A percentile compares a stretch with the other conserved stretches of the same genome.
These are phyloP conservation scores for Pichia sp. DNA, from an alignment of 1,139 yeast genomes.

Conservation along the genomic window DNA sequence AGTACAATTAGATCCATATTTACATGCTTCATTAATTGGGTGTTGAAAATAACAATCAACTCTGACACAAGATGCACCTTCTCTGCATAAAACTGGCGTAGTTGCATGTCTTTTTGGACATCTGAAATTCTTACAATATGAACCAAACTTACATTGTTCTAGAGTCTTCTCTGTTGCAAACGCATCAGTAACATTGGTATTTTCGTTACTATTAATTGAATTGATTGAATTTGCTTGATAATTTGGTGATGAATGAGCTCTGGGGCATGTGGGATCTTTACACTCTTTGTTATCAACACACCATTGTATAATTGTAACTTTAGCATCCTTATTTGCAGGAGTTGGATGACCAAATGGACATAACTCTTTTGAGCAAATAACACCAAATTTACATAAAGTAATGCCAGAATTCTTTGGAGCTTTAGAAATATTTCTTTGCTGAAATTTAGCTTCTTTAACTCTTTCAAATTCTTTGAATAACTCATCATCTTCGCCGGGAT, in stretches of 20 bases:
- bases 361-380: conserved; percentile 63
- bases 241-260: conserved; percentile 76
- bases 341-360: conserved; percentile 93
- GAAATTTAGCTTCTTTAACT: conserved; percentile 40
- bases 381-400: conserved; percentile 69
- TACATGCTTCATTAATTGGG: conserved; percentile 73
- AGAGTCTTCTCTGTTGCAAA: conserved; percentile 39
- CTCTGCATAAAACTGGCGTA: conserved; percentile 67
- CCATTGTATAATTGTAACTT: conserved; percentile 66
- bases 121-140: conserved; percentile 64
- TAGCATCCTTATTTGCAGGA: conserved; percentile 70
- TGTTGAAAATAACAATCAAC: conserved; percentile 78
- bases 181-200: no score
- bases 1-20: conserved; percentile 68
- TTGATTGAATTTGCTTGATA: conserved; percentile 26
- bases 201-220: no score
- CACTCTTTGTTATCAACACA: conserved; percentile 68
- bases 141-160: conserved; percentile 78
- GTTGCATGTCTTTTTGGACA: conserved; percentile 86
- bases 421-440: conserved; percentile 23
- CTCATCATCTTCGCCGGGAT: conserved; percentile 77
- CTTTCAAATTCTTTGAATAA: conserved; percentile 61
- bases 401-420: conserved; percentile 35
- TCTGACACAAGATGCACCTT: conserved; percentile 70
- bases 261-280: conserved; percentile 51